These are phyloP conservation scores for Syzygium syzygioides DNA, from an alignment of 441 rosid species.

Conservation along the genomic window DNA sequence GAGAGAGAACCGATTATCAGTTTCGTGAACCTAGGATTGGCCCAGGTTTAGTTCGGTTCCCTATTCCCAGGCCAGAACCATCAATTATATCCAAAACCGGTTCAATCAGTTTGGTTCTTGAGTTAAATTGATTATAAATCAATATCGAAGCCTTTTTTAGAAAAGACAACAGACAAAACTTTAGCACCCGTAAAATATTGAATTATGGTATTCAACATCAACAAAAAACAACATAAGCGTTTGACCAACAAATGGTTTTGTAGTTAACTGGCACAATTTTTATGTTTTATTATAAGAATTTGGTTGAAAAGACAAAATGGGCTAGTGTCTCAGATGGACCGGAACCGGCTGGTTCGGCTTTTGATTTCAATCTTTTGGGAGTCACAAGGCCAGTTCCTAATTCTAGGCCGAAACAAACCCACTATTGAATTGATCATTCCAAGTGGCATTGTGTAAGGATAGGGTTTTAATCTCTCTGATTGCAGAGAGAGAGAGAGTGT, in stretches of 20 bases:
- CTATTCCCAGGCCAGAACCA: background rate
- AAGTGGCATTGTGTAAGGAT: too few relatives aligned
- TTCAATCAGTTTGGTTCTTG: background rate
- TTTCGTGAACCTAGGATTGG: background rate
- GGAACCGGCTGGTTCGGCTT: too few relatives aligned
- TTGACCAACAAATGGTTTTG: rapidly evolving
- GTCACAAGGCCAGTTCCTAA: too few relatives aligned
- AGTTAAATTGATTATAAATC: background rate
- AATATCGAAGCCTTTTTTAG: background rate
- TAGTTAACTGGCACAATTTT: background rate
- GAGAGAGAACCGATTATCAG: background rate
- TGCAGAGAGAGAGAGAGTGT: too few relatives aligned
- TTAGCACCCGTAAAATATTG: background rate
- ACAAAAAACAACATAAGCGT: background rate
- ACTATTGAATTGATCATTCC: too few relatives aligned
- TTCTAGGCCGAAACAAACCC: too few relatives aligned
- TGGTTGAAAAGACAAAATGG: too few relatives aligned
- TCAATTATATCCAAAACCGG: background rate
- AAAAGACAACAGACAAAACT: background rate
- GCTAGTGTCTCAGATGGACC: too few relatives aligned
- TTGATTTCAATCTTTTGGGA: too few relatives aligned
- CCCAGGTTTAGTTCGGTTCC: background rate
- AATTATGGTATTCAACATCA: background rate
- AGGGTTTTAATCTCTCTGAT: too few relatives aligned
- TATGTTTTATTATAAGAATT: background rate